phyloP scores from a whole-genome alignment of 2,329 filamentous ascomycete genomes.

The Aspergillus sergii region DNA sequence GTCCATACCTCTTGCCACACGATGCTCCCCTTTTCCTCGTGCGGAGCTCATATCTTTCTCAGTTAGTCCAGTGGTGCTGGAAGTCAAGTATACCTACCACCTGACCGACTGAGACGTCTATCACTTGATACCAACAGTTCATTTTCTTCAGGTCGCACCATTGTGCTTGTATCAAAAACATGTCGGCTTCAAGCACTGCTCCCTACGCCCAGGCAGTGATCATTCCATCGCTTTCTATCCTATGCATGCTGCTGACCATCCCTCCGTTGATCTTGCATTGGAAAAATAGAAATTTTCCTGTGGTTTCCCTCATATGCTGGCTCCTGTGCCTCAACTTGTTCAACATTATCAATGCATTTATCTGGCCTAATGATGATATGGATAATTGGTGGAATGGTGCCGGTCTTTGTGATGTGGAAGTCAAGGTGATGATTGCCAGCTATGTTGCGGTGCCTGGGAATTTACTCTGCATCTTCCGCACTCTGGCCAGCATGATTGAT shows the following conservation, averaged over 20 bases:
- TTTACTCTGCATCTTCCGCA: constrained; percentile 61
- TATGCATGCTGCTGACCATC: constrained; percentile 56
- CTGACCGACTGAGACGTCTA: background rate
- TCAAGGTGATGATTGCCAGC: constrained; percentile 59
- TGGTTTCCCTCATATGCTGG: constrained; percentile 60
- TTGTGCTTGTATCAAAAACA: background rate
- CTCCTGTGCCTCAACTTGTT: constrained; percentile 59
- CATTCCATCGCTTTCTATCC: constrained; percentile 53
- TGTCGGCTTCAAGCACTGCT: constrained; percentile 7
- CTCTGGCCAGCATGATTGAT: constrained; percentile 63
- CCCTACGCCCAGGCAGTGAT: constrained; percentile 37
- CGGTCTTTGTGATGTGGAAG: constrained; percentile 66
- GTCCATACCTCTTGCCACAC: constrained; percentile 3
- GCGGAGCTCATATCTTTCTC: constrained; percentile 3
- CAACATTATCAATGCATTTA: constrained; percentile 62
- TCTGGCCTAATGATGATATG: constrained; percentile 65
- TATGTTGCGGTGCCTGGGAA: constrained; percentile 56
- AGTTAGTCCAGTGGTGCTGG: background rate
- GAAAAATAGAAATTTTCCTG: constrained; percentile 62
- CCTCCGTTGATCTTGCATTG: constrained; percentile 64
- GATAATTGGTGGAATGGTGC: constrained; percentile 59
- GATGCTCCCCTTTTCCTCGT: constrained; percentile 17
- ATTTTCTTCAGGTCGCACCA: background rate
- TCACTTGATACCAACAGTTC: background rate
- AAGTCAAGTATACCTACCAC: background rate